phyloP scores from a whole-genome alignment of 495 filamentous ascomycete species.

The Immersiella caudata region DNA sequence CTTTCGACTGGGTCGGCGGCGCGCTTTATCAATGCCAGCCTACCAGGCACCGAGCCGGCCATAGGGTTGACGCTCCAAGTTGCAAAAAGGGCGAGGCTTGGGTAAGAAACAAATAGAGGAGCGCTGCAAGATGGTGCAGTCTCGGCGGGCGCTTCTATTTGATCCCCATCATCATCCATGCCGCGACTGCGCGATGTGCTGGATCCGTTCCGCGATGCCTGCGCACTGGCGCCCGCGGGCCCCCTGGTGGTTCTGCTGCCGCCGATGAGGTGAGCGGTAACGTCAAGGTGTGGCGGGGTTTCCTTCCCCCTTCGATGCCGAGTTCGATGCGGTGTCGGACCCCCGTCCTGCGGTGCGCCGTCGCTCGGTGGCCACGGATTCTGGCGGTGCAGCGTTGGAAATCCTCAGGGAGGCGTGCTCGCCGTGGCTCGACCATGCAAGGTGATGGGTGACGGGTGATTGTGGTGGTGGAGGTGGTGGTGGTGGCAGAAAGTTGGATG shows the following conservation, averaged over 20 bases:
- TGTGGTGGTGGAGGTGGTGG: not conserved
- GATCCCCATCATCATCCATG: not conserved
- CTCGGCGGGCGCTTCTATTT: constrained; percentile 5
- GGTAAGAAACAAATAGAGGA: not conserved
- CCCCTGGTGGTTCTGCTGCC: not conserved
- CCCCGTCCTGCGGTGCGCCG: not conserved
- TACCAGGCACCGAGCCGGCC: not conserved
- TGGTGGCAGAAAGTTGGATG: not conserved
- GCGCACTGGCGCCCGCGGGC: not conserved
- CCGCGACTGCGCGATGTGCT: not conserved
- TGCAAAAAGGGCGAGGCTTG: not conserved
- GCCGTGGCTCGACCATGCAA: constrained; percentile 3
- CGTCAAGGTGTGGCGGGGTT: not conserved
- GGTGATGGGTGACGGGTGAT: constrained; percentile 2
- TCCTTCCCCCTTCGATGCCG: not conserved
- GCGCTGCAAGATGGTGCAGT: not conserved
- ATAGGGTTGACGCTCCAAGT: constrained; percentile 7
- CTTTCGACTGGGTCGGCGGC: constrained; percentile 6
- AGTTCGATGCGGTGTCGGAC: not conserved
- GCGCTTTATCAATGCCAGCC: constrained; percentile 13
- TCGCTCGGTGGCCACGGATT: not conserved
- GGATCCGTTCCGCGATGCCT: not conserved
- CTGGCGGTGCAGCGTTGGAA: not conserved
- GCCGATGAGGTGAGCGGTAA: constrained; percentile 2
- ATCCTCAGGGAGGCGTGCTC: not conserved